phyloP scores from a whole-genome alignment of 1,284 basidiomycete genomes.

The Rhodotorula mucilaginosa region DNA sequence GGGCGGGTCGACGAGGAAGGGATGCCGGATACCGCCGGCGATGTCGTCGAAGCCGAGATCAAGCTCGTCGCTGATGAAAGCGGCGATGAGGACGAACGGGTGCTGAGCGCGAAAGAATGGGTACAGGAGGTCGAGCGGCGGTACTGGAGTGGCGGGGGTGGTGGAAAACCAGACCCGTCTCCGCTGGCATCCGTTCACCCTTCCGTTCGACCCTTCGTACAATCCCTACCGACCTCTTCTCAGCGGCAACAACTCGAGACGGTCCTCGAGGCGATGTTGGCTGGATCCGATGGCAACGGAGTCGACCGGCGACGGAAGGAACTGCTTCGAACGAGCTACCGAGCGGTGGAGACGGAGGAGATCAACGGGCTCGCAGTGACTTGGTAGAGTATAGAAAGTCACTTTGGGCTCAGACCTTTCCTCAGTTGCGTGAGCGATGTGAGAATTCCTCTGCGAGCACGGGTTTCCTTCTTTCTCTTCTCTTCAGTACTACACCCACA shows the following conservation, averaged over 20 bases:
- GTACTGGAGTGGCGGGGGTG: slow-evolving; percentile 18
- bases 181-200: slow-evolving; percentile 10
- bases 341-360: slow-evolving; percentile 82
- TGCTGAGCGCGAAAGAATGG: slow-evolving; percentile 41
- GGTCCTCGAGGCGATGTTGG: slow-evolving; percentile 53
- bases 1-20: slow-evolving; percentile 57
- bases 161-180: neutral
- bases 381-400: slow-evolving; percentile 59
- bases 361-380: slow-evolving; percentile 70
- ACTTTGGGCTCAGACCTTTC: too few relatives aligned
- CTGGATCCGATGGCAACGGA: slow-evolving; percentile 51
- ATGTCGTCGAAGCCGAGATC: slow-evolving; percentile 27
- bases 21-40: slow-evolving; percentile 49
- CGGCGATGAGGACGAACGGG: slow-evolving; percentile 17
- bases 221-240: neutral
- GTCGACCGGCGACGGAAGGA: slow-evolving; percentile 51
- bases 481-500: neutral
- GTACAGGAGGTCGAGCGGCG: slow-evolving; percentile 38
- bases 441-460: too few relatives aligned
- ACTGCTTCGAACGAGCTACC: slow-evolving; percentile 76
- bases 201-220: slow-evolving; percentile 30
- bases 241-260: slow-evolving; percentile 53
- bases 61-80: slow-evolving; percentile 41
- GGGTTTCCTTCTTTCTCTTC: neutral
- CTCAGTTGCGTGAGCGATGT: too few relatives aligned